Base-by-base conservation (phyloP, 2,329 filamentous ascomycete genomes). In the Dactylellina parvicollis region DNA sequence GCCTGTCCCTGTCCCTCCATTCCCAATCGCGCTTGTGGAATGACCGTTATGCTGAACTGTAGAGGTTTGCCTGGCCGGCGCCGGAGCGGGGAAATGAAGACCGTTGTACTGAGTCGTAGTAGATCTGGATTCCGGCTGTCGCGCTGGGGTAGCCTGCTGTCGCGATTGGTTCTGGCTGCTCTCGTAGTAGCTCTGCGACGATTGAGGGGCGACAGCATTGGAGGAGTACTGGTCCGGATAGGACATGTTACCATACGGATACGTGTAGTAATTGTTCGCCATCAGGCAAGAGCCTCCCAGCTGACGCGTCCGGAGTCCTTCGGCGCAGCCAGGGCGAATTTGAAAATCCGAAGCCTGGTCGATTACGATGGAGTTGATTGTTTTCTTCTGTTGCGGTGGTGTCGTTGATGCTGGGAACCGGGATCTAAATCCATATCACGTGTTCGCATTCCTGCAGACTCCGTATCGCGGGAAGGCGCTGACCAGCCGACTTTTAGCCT, bases 31-130 rank as follows among this genome's bases (percentile, higher is more conserved):
- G 20, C 40, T 24, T 14, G 49, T 12, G 7, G 47, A 32, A 18
- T 22, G 14, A 5, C 36, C 26, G 40, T 20, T 24, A 50, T 22
- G 36, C 4, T 30, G 18, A 8, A 18, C 26, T 24, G 57, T 38
- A n/a, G 38, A n/a, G 14, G 50, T 30, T 14, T 70, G 65, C n/a
- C 42, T 64, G 30, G 30, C 38, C 30, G 67, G 44, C 12, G 65
- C 24, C n/a, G 56, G 30, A 20, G 57, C 34, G 14, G 67, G 67
- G 44, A 72, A 72, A 12, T 72, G 59, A 28, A 72, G 59, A n/a
- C 59, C 59, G 26, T 72, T 72, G 28, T 65, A 72, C 12, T 72
- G 67, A 3, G 67, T 56, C 12, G 59, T 72, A 34, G 52, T 26
- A 12, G 42, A 16, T n/a, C 59, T 49, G 46, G 14, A 26, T 34